phyloP scores from a whole-genome alignment of 2,329 filamentous ascomycete genomes.

The Tolypocladium sp. region DNA sequence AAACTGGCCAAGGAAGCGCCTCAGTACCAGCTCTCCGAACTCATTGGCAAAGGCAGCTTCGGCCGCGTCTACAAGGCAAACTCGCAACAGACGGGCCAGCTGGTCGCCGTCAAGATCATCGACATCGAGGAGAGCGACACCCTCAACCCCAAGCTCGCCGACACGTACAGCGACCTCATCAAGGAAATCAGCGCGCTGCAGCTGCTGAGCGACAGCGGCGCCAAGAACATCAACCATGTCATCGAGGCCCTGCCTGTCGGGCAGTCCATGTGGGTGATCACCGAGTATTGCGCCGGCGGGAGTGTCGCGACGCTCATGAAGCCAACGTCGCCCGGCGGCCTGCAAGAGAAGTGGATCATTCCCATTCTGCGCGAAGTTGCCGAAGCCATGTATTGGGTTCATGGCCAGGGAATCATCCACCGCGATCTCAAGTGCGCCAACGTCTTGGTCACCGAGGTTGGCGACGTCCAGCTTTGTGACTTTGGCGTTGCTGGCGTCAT shows the following conservation, averaged over 20 bases:
- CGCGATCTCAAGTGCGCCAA: conserved; percentile 71
- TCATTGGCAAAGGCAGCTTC: conserved; percentile 68
- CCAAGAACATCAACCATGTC: conserved; percentile 72
- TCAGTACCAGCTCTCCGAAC: conserved; percentile 58
- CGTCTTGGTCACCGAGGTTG: conserved; percentile 68
- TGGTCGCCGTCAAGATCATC: conserved; percentile 75
- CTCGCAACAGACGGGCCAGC: conserved; percentile 32
- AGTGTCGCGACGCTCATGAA: conserved; percentile 68
- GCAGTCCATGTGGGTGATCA: conserved; percentile 79
- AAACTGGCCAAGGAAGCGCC: conserved; percentile 52
- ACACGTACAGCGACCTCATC: conserved; percentile 60
- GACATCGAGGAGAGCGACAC: conserved; percentile 72
- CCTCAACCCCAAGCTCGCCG: conserved; percentile 52
- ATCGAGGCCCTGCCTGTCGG: conserved; percentile 71
- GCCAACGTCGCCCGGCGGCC: conserved; percentile 53
- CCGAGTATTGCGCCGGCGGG: conserved; percentile 77
- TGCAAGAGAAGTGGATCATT: conserved; percentile 64
- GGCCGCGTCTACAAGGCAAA: conserved; percentile 64
- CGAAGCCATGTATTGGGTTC: conserved; percentile 58
- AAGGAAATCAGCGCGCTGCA: conserved; percentile 63
- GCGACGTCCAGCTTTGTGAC: conserved; percentile 72
- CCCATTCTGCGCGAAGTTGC: conserved; percentile 58
- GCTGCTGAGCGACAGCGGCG: conserved; percentile 62
- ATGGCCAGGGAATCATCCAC: conserved; percentile 60
- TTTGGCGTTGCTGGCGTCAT: conserved; percentile 76